Evolutionary conservation across 768 basidiomycete species (phyloP).

Genomic region (Sarcomyxa edulis): DNA sequence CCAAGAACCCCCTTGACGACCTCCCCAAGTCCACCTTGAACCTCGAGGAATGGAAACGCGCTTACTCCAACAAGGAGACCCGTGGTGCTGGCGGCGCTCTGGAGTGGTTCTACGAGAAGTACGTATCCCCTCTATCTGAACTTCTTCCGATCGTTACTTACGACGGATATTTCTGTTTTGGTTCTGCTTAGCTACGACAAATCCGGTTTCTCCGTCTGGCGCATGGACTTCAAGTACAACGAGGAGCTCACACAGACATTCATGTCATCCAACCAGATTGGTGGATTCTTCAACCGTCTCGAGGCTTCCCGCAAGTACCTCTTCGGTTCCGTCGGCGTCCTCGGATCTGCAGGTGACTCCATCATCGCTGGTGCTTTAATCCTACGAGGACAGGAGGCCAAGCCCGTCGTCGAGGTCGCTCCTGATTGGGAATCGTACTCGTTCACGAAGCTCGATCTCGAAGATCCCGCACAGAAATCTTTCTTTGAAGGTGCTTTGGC

Average conservation of each 20-base stretch:
- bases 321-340: slow-evolving; percentile 89
- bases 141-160: too few species aligned
- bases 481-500: slow-evolving; percentile 92
- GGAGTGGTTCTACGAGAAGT: slow-evolving; percentile 98
- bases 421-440: slow-evolving; percentile 91
- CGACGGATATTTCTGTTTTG: too few species aligned
- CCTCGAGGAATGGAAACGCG: slow-evolving; percentile 95
- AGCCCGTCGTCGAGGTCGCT: slow-evolving; percentile 69
- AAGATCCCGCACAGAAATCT: slow-evolving; percentile 68
- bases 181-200: slow-evolving; percentile 91
- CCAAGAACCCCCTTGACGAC: slow-evolving; percentile 90
- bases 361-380: slow-evolving; percentile 81
- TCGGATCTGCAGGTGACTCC: slow-evolving; percentile 75
- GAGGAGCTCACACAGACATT: slow-evolving; percentile 86
- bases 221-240: slow-evolving; percentile 96
- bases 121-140: slow-evolving; percentile 39
- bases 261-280: slow-evolving; percentile 93
- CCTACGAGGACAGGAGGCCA: slow-evolving; percentile 70
- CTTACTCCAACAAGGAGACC: slow-evolving; percentile 98
- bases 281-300: slow-evolving; percentile 96
- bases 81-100: slow-evolving; percentile 74
- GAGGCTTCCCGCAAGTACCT: slow-evolving; percentile 97
- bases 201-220: slow-evolving; percentile 87
- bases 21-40: slow-evolving; percentile 86
- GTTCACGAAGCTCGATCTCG: slow-evolving; percentile 74